Evolutionary conservation across 805 yeast genomes (phyloP).

Genomic region (Kodamaea kaohsiungensis): DNA sequence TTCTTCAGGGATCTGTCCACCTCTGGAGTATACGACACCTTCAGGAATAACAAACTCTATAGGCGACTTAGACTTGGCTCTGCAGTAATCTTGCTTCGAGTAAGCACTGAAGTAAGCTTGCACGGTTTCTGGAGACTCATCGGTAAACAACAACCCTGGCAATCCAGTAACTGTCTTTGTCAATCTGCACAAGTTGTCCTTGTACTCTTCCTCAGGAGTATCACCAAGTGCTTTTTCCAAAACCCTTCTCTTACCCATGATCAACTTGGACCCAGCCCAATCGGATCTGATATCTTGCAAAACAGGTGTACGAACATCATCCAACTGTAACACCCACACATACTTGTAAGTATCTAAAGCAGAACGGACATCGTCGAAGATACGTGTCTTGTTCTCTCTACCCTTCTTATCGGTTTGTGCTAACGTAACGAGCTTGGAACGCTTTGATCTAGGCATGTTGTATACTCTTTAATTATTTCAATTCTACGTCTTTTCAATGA

Average conservation of each 20-base stretch:
- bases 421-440: slow-evolving; percentile 92
- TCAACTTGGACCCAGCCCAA: slow-evolving; percentile 87
- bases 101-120: slow-evolving; percentile 80
- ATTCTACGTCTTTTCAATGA: background rate
- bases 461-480: background rate
- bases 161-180: slow-evolving; percentile 69
- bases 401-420: slow-evolving; percentile 98
- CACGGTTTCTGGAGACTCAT: slow-evolving; percentile 89
- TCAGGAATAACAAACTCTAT: slow-evolving; percentile 82
- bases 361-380: slow-evolving; percentile 86
- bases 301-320: slow-evolving; percentile 94
- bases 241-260: slow-evolving; percentile 91
- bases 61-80: slow-evolving; percentile 87
- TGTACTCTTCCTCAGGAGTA: slow-evolving; percentile 85
- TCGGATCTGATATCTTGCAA: slow-evolving; percentile 89
- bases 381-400: slow-evolving; percentile 84
- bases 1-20: slow-evolving; percentile 85
- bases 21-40: slow-evolving; percentile 92
- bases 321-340: slow-evolving; percentile 83
- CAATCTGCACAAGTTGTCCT: slow-evolving; percentile 75
- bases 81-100: slow-evolving; percentile 77
- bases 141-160: slow-evolving; percentile 84
- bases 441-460: slow-evolving; percentile 92
- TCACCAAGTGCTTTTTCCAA: slow-evolving; percentile 91
- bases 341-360: slow-evolving; percentile 75